Evolutionary conservation across 2,329 filamentous ascomycete genomes (phyloP), one percentile per base, ranked within the genome.

Genomic region (Macrophomina tecta): DNA sequence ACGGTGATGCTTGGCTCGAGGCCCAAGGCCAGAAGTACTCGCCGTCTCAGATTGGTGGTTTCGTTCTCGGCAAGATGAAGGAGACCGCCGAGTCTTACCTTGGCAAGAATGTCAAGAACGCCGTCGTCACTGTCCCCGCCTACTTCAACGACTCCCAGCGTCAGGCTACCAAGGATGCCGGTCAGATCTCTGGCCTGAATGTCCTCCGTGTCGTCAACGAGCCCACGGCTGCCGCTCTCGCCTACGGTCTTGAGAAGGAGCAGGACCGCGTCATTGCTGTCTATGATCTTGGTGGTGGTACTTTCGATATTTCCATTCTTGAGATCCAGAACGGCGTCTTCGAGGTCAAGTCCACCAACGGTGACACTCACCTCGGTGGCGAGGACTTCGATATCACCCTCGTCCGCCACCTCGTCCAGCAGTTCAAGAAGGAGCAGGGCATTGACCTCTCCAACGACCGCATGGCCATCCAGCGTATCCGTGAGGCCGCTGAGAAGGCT

Each of bases 61-160:
- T 97, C 82, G 87, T 97, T 72, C 88, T 98, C 75, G 90, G 93
- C 82, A 97, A 98, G 89, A 97, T 97, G 94, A 97, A 97, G 89
- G 94, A 97, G 87, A 98, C 94, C 63, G 94, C 94, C 72, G 94
- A 97, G 86, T 86, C 91, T 69, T 97, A 96, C 84, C 88, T 97
- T 72, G 89, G 91, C 83, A 97, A 93, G 86, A 88, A 89, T 69
- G 84, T 97, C 77, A 95, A 97, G 88, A 97, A 98, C 79, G 94
- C 93, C 74, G 94, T 98, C 69, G 94, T 98, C 74, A 98, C 94
- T 69, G 94, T 97, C 45, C 94, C 94, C 70, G 94, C 94, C 75
- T 98, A 98, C 87, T 98, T 98, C 89, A 98, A 98, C 83, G 94
- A 98, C 83, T 94, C 92, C 69, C 94, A 98, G 85, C 92, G 94